Evolutionary conservation across 225 moss, liverwort and hornwort genomes (phyloP).

Genomic region (Takakia lepidozioides): DNA sequence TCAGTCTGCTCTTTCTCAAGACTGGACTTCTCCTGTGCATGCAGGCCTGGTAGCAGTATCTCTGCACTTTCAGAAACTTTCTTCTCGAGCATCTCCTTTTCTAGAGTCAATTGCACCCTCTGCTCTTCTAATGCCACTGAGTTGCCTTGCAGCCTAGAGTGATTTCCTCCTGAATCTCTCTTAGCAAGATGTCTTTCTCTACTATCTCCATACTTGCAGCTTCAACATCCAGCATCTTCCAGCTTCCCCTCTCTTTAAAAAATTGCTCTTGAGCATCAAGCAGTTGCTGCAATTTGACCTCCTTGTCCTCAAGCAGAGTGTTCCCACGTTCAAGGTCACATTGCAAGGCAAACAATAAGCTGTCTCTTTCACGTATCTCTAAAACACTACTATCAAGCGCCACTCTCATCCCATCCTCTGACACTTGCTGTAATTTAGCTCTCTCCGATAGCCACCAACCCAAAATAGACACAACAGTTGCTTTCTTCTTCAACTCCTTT

Average conservation of each 20-base stretch:
- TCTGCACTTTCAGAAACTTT: no score
- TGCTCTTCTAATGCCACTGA: slow-evolving; percentile 11
- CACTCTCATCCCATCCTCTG: slow-evolving; percentile 17
- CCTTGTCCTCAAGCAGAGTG: slow-evolving; percentile 11
- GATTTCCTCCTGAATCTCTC: slow-evolving; percentile 8
- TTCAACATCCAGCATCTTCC: slow-evolving; percentile 18
- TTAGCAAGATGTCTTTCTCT: slow-evolving; percentile 12
- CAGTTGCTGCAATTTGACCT: slow-evolving; percentile 9
- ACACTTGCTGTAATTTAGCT: slow-evolving; percentile 16
- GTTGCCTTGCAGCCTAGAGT: slow-evolving; percentile 27
- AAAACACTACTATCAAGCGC: slow-evolving; percentile 15
- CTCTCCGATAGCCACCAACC: slow-evolving; percentile 45
- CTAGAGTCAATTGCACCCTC: slow-evolving; percentile 17
- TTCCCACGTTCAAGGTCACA: slow-evolving; percentile 8
- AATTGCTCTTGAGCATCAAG: no score
- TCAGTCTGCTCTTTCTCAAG: slow-evolving; percentile 6
- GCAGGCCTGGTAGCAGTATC: no score
- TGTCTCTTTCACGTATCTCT: slow-evolving; percentile 12
- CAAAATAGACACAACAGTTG: slow-evolving; percentile 33
- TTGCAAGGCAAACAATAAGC: slow-evolving; percentile 18
- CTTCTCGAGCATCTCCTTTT: no score
- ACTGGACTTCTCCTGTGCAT: not conserved
- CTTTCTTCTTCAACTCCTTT: slow-evolving; percentile 20
- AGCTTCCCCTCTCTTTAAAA: slow-evolving; percentile 11
- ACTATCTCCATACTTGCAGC: slow-evolving; percentile 3